Evolutionary conservation across 495 filamentous ascomycete genomes (phyloP).

Genomic region (Xylaria bambusicola): DNA sequence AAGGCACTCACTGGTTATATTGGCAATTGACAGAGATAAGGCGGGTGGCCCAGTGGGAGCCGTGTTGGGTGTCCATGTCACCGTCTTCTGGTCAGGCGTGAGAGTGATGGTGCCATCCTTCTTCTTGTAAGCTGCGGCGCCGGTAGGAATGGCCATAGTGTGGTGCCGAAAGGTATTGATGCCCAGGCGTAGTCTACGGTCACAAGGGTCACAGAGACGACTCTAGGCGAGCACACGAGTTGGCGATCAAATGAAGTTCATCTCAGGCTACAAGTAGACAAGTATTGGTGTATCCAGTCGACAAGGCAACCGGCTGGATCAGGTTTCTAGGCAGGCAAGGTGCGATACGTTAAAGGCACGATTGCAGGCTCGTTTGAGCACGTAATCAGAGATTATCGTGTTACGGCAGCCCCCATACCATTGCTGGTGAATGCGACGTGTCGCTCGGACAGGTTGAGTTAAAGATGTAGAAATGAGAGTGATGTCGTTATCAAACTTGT

Average conservation of each 20-base stretch:
- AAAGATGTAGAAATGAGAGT: too few relatives aligned
- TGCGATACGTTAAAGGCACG: not conserved
- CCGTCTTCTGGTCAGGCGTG: slow-evolving; percentile 63
- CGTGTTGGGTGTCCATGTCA: slow-evolving; percentile 77
- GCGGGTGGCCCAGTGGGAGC: slow-evolving; percentile 54
- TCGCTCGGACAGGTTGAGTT: too few relatives aligned
- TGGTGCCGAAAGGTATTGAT: not conserved
- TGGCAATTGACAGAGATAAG: slow-evolving; percentile 68
- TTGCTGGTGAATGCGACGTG: too few relatives aligned
- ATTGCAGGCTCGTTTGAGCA: not conserved
- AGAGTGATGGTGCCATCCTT: slow-evolving; percentile 85
- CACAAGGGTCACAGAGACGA: not conserved
- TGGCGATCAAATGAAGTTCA: not conserved
- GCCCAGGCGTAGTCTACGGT: not conserved
- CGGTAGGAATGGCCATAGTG: slow-evolving; percentile 62
- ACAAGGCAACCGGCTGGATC: not conserved
- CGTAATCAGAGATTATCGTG: not conserved
- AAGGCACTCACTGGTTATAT: slow-evolving; percentile 70
- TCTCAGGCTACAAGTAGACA: not conserved
- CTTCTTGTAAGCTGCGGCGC: slow-evolving; percentile 87
- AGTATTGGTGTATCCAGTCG: not conserved
- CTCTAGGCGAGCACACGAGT: not conserved
- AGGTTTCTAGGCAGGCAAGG: too few relatives aligned
- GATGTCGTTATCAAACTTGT: too few relatives aligned
- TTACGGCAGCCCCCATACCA: too few relatives aligned